Conservation (phyloP, 352 stramenopile genomes). For the Halophytophthora batemanensis region DNA sequence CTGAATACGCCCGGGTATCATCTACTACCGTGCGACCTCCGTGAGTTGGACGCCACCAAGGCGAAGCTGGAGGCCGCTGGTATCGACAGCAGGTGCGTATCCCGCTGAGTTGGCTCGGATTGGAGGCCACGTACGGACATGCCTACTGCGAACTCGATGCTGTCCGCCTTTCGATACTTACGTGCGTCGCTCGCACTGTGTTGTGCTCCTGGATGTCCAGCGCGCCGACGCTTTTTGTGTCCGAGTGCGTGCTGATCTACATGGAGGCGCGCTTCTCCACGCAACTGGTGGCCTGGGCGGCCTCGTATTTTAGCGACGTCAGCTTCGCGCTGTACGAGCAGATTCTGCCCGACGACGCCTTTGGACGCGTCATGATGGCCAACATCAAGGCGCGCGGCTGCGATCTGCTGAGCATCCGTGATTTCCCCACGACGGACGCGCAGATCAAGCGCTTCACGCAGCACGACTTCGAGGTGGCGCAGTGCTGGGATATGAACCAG, state of each 20-base stretch:
- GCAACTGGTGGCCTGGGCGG: slow-evolving; percentile 69
- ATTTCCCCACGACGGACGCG: slow-evolving; percentile 71
- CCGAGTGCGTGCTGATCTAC: slow-evolving; percentile 91
- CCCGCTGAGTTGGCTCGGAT: neutral
- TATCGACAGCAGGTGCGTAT: slow-evolving; percentile 38
- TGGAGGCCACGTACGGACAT: neutral
- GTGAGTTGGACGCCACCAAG: slow-evolving; percentile 49
- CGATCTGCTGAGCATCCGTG: slow-evolving; percentile 80
- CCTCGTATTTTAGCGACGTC: slow-evolving; percentile 63
- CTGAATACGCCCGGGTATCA: slow-evolving; percentile 73
- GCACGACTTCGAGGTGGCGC: slow-evolving; percentile 59
- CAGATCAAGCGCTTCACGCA: slow-evolving; percentile 75
- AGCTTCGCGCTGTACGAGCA: slow-evolving; percentile 90
- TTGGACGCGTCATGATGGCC: slow-evolving; percentile 88
- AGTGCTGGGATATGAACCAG: slow-evolving; percentile 91
- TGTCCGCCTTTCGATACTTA: neutral
- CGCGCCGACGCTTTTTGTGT: slow-evolving; percentile 78
- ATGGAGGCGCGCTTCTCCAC: slow-evolving; percentile 83
- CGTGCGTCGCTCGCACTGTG: slow-evolving; percentile 17
- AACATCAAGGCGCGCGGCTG: slow-evolving; percentile 91
- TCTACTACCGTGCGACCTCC: slow-evolving; percentile 73
- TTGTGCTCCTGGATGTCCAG: slow-evolving; percentile 5
- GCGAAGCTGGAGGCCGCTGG: slow-evolving; percentile 59
- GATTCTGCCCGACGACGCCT: slow-evolving; percentile 88
- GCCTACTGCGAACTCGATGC: neutral